Conservation (phyloP, 139 green algal species). For the Picochlorum sp. region DNA sequence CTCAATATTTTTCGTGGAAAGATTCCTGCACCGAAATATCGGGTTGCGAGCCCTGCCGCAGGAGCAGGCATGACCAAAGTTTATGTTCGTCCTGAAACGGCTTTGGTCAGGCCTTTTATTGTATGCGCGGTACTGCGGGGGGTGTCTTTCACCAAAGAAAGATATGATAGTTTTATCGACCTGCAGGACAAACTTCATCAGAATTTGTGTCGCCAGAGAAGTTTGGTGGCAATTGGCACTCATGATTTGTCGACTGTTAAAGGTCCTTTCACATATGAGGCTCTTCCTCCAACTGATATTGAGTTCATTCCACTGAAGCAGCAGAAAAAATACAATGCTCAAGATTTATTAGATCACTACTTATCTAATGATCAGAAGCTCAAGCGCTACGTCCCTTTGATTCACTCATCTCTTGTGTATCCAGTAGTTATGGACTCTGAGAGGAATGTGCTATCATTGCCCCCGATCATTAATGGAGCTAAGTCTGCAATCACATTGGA, state of each 20-base stretch:
- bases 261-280: constrained; percentile 96
- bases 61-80: too few species aligned
- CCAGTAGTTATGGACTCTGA: constrained; percentile 87
- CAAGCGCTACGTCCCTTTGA: constrained; percentile 91
- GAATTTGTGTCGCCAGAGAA: constrained; percentile 93
- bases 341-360: constrained; percentile 76
- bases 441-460: constrained; percentile 76
- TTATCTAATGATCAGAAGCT: constrained; percentile 88
- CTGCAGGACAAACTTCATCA: constrained; percentile 98
- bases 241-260: constrained; percentile 86
- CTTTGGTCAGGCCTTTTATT: constrained; percentile 90
- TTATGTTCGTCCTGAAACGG: constrained; percentile 76
- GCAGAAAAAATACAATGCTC: constrained; percentile 67
- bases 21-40: constrained; percentile 52
- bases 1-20: constrained; percentile 90
- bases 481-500: constrained; percentile 78
- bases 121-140: constrained; percentile 87
- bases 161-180: constrained; percentile 97
- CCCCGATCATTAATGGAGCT: constrained; percentile 96
- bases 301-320: constrained; percentile 96
- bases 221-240: constrained; percentile 95
- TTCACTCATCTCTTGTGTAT: constrained; percentile 85
- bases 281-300: constrained; percentile 84
- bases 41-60: too few species aligned
- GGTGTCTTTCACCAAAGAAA: constrained; percentile 67